These are phyloP conservation scores for Tuber brumale DNA, from an alignment of 495 filamentous ascomycete genomes.

Conservation along the genomic window DNA sequence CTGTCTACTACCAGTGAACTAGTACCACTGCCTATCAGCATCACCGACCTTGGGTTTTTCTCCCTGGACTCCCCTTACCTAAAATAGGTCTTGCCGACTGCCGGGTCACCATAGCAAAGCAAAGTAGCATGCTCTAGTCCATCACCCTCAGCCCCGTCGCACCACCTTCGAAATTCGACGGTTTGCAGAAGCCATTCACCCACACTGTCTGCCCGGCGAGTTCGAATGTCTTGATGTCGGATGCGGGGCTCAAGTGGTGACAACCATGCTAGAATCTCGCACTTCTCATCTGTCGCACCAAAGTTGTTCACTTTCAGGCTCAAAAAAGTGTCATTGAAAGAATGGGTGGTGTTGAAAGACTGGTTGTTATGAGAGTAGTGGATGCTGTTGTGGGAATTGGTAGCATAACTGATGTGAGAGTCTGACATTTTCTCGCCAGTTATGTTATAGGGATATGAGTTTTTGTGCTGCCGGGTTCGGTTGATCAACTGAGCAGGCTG, in stretches of 20 bases:
- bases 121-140: background rate
- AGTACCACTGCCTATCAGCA: background rate
- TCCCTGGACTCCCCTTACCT: background rate
- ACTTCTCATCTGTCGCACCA: background rate
- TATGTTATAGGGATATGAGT: background rate
- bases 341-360: background rate
- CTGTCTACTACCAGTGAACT: background rate
- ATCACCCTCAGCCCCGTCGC: background rate
- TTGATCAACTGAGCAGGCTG: too few species aligned
- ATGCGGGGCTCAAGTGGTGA: background rate
- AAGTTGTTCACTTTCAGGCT: background rate
- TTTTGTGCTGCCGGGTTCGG: background rate
- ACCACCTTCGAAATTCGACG: background rate
- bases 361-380: background rate
- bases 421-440: background rate
- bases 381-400: background rate
- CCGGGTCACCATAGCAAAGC: background rate
- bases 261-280: background rate
- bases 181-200: background rate
- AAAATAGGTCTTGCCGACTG: background rate
- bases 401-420: background rate
- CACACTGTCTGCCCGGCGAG: background rate
- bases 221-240: background rate
- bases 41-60: background rate
- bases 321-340: background rate